phyloP scores from a whole-genome alignment of 306 rosid genomes.

The Mimosa pudica region DNA sequence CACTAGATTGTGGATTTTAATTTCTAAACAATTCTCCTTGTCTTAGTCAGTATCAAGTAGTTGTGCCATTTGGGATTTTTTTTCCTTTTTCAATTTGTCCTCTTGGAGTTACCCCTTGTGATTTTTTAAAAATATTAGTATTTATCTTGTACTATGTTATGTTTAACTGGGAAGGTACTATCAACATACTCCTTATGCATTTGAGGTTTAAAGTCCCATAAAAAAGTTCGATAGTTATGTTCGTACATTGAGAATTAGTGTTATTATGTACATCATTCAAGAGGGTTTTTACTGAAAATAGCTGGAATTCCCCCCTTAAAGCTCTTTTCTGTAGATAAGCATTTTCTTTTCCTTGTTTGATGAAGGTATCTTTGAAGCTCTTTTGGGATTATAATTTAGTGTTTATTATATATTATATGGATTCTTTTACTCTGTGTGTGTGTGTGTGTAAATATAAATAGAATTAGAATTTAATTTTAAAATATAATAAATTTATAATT shows the following conservation, averaged over 20 bases:
- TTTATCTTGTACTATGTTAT: not conserved
- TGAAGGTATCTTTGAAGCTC: conserved; percentile 6
- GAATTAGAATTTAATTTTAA: no score
- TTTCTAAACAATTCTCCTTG: not conserved
- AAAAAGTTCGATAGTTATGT: not conserved
- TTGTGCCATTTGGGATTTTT: conserved; percentile 15
- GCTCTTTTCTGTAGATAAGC: conserved; percentile 2
- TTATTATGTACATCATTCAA: not conserved
- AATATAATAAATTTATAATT: no score
- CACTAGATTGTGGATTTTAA: not conserved
- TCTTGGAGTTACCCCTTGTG: not conserved
- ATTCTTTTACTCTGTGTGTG: no score
- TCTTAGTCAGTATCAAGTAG: not conserved
- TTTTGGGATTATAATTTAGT: not conserved
- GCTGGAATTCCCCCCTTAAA: not conserved
- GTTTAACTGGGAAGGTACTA: not conserved
- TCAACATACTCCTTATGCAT: not conserved
- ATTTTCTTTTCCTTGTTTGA: not conserved
- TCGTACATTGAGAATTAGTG: not conserved
- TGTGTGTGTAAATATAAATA: no score
- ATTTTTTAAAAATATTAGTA: not conserved
- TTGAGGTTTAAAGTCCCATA: not conserved
- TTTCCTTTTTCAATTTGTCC: not conserved
- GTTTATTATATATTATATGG: no score
- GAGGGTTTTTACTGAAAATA: not conserved